Percentiles rank a stretch among this genome's conserved stretches.
These are phyloP conservation scores for Plasmodium malariae DNA, from an alignment of 169 alveolate species.

Conservation along the genomic window DNA sequence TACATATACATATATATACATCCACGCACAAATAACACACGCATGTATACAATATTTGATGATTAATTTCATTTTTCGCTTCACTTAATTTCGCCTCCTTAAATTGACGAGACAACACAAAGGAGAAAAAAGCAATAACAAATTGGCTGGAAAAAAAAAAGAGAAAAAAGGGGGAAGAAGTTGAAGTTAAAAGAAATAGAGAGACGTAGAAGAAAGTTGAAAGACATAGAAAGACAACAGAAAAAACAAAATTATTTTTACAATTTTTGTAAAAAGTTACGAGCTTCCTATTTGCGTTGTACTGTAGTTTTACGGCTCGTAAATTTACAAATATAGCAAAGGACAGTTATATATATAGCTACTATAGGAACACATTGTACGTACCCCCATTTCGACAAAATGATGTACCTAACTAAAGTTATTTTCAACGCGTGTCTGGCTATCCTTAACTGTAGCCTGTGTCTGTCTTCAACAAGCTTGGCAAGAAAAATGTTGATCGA, in stretches of 20 bases:
- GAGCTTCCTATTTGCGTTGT: no score
- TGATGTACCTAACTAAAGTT: constrained; percentile 54
- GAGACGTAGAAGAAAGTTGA: background rate
- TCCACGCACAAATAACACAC: no score
- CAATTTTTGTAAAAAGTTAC: no score
- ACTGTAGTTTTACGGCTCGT: no score
- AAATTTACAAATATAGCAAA: no score
- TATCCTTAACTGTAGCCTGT: constrained; percentile 47
- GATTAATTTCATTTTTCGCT: no score
- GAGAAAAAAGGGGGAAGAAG: background rate
- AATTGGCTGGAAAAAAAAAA: background rate
- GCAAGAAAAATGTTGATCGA: constrained; percentile 34
- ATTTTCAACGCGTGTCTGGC: constrained; percentile 51
- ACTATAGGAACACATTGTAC: no score
- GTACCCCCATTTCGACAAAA: background rate
- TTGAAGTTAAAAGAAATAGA: background rate
- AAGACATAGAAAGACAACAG: background rate
- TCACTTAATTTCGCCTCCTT: no score
- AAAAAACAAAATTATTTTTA: no score
- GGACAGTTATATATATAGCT: no score
- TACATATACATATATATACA: no score
- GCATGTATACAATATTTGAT: no score
- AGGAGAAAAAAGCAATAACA: background rate
- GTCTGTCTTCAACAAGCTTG: constrained; percentile 32
- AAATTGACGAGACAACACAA: background rate